Evolutionary conservation across 2,329 filamentous ascomycete species (phyloP), one percentile per base, ranked within the genome.

Genomic region (Fusarium longipes): DNA sequence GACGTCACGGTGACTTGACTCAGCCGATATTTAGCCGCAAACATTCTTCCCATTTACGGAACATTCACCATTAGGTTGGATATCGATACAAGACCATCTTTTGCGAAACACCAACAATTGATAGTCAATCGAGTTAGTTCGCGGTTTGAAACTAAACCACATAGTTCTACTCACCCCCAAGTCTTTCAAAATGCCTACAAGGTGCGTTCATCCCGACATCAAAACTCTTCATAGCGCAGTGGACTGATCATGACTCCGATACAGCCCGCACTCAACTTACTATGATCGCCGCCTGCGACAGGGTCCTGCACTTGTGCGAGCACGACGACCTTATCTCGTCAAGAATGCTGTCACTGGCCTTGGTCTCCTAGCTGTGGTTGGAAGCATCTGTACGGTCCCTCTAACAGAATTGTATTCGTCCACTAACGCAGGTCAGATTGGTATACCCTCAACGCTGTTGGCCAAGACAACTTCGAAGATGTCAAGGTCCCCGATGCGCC

Each of bases 381-480:
- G 93, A 67, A 88, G 89, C 67, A 91, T 99, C 72, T 99, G 96
- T 99, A 87, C 67, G 93, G 22, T 87, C n/a, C n/a, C 51, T 49
- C 38, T n/a, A 20, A 18, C 35, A 35, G n/a, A 17, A 38, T 40
- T 29, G 11, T 27, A 40, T 36, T 38, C 36, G 51, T 39, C 33
- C 53, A 45, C 71, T 74, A 57, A 75, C 56, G 33, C 25, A 18
- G 15, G 17, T 43, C 57, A 88, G 86, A 88, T 73, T 81, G 80
- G 70, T 88, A 88, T 75, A 88, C 86, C 6, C 91, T 99, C 76
- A 87, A 84, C 70, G 93, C 93, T 54, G 92, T 99, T 75, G 93
- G 95, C 40, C 96, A 98, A 80, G 96, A 98, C 79, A 93, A 97
- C 70, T 99, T 99, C 82, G 92, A 94, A 58, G 96, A 99, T 77